phyloP scores from a whole-genome alignment of 768 basidiomycete species.

The Auriscalpium microsporum region DNA sequence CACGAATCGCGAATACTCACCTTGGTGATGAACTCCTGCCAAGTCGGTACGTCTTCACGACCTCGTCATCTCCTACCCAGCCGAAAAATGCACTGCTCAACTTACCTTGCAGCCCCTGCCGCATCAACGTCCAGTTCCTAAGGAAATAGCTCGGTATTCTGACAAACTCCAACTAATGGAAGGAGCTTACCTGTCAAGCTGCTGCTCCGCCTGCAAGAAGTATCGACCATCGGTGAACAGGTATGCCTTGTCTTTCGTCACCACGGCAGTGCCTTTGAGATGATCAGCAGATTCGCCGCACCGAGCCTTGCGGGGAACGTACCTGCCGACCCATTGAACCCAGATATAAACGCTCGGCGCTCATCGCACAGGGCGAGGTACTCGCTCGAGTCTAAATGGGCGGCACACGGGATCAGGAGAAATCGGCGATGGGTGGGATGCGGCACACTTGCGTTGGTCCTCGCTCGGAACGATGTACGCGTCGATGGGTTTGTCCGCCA shows the following conservation, averaged over 20 bases:
- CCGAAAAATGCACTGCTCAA: conserved; percentile 4
- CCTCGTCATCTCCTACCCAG: neutral
- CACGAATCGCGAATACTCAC: conserved; percentile 24
- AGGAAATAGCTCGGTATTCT: neutral
- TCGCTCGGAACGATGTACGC: conserved; percentile 84
- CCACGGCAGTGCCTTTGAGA: conserved; percentile 59
- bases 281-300: neutral
- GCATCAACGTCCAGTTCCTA: conserved; percentile 92
- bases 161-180: neutral
- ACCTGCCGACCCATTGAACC: conserved; percentile 94
- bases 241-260: conserved; percentile 62
- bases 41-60: conserved; percentile 68
- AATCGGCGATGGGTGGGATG: neutral
- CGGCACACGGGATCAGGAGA: neutral
- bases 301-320: conserved; percentile 12
- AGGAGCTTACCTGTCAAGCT: conserved; percentile 65
- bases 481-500: conserved; percentile 54
- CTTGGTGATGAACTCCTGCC: conserved; percentile 82
- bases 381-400: conserved; percentile 71
- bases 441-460: conserved; percentile 69
- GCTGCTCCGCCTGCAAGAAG: conserved; percentile 85
- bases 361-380: conserved; percentile 81
- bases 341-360: conserved; percentile 81
- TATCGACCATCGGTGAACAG: conserved; percentile 96
- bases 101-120: conserved; percentile 74